These are phyloP conservation scores for Diplotaxis tenuifolia DNA, from an alignment of 345 rosid species.

Conservation along the genomic window DNA sequence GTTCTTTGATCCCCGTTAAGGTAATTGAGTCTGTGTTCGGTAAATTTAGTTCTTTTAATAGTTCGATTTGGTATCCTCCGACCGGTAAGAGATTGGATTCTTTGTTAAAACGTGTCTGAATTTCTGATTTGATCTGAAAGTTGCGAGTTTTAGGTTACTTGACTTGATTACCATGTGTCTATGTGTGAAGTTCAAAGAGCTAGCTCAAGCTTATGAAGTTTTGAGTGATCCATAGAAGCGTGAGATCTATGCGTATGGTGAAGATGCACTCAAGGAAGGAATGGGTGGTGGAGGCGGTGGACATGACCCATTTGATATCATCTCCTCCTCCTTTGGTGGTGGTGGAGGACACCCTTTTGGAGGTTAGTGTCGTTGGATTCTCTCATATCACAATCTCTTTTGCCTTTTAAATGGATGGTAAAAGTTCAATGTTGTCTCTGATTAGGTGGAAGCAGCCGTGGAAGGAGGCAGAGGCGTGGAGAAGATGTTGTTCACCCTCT, in stretches of 20 bases:
- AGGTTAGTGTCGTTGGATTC: slow-evolving; percentile 18
- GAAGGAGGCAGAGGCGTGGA: too few species aligned
- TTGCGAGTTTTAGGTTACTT: not conserved
- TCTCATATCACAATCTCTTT: slow-evolving; percentile 2
- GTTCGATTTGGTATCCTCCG: too few species aligned
- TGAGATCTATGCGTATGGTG: slow-evolving; percentile 88
- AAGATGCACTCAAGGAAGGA: slow-evolving; percentile 74
- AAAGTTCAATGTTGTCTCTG: not conserved
- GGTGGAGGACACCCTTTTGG: slow-evolving; percentile 55
- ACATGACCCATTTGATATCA: slow-evolving; percentile 83
- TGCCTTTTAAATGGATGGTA: not conserved
- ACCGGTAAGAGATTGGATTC: too few species aligned
- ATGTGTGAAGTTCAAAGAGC: slow-evolving; percentile 77
- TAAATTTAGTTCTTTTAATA: too few species aligned
- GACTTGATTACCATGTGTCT: not conserved
- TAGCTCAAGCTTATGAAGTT: slow-evolving; percentile 88
- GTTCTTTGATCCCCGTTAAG: too few species aligned
- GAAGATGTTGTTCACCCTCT: too few species aligned
- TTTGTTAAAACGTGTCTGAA: too few species aligned
- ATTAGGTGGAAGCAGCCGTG: slow-evolving; percentile 66
- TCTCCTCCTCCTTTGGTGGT: slow-evolving; percentile 66
- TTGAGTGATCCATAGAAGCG: slow-evolving; percentile 88
- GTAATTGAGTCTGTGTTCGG: too few species aligned
- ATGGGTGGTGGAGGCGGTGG: slow-evolving; percentile 44
- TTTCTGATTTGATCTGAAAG: slow-evolving; percentile 3